These are phyloP conservation scores for Pelargonium fulgidum DNA, from an alignment of 441 rosid species.

Conservation along the genomic window DNA sequence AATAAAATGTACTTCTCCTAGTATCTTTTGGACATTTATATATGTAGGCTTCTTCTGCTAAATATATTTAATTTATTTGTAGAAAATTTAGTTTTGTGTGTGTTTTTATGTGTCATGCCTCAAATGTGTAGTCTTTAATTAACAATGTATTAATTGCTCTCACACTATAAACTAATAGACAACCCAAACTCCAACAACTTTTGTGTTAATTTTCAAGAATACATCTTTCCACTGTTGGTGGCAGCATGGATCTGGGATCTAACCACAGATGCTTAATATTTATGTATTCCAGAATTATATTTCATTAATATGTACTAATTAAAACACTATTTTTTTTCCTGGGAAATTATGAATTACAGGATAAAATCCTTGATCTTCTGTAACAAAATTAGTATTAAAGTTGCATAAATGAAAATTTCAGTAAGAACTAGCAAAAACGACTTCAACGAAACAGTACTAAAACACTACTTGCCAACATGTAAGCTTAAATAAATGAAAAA, in stretches of 20 bases:
- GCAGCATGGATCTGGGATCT: conserved; percentile 7
- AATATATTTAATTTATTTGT: not conserved
- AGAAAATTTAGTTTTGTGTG: not conserved
- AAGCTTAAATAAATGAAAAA: no score
- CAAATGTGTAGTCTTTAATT: not conserved
- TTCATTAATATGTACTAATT: no score
- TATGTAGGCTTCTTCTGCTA: not conserved
- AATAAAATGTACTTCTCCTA: not conserved
- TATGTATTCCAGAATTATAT: not conserved
- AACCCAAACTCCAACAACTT: conserved; percentile 3
- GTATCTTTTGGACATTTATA: not conserved
- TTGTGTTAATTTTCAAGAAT: not conserved
- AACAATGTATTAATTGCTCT: not conserved
- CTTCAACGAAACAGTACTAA: no score
- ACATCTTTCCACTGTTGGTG: conserved; percentile 1
- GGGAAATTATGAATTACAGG: no score
- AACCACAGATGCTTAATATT: not conserved
- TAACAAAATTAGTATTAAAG: no score
- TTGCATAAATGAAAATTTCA: no score
- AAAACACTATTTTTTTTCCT: no score
- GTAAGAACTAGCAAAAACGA: no score
- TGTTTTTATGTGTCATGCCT: conserved; percentile 1
- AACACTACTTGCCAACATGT: no score
- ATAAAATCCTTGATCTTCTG: no score
- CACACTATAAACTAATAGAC: not conserved